Conservation (phyloP, 2,329 filamentous ascomycete species). For the Apiospora sp. region DNA sequence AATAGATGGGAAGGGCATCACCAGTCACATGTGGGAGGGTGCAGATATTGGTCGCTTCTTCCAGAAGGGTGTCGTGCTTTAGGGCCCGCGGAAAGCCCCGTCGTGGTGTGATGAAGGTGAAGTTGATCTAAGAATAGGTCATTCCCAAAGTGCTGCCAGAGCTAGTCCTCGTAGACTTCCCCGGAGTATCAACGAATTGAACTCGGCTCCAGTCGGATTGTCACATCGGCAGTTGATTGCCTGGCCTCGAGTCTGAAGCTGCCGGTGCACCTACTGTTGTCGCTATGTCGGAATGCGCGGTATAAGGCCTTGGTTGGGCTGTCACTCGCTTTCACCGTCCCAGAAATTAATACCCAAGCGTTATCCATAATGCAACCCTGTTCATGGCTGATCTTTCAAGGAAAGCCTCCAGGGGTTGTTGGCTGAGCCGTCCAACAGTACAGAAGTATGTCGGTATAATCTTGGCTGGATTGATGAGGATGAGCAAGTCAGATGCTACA, state of each 20-base stretch:
- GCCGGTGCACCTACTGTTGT: neutral
- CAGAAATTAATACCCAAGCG: too few relatives aligned
- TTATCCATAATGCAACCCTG: neutral
- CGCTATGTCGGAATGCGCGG: neutral
- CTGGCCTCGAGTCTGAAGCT: neutral
- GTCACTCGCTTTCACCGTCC: neutral
- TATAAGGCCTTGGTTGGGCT: neutral
- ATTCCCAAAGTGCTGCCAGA: neutral
- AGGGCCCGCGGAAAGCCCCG: constrained; percentile 3
- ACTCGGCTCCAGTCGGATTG: constrained; percentile 2
- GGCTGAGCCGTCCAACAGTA: neutral
- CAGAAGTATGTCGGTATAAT: neutral
- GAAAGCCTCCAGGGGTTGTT: neutral
- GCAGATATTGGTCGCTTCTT: neutral
- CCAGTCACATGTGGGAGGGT: neutral
- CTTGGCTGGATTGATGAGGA: neutral
- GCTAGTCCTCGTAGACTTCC: neutral
- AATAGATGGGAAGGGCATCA: constrained; percentile 1
- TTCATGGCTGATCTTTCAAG: neutral
- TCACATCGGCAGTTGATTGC: neutral
- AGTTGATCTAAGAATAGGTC: constrained; percentile 9
- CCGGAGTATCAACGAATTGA: neutral
- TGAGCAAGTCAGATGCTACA: neutral
- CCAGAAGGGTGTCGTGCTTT: constrained; percentile 21
- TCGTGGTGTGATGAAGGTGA: neutral